Base-by-base conservation (phyloP, 1,139 yeast genomes). In the Hansenula sp. region DNA sequence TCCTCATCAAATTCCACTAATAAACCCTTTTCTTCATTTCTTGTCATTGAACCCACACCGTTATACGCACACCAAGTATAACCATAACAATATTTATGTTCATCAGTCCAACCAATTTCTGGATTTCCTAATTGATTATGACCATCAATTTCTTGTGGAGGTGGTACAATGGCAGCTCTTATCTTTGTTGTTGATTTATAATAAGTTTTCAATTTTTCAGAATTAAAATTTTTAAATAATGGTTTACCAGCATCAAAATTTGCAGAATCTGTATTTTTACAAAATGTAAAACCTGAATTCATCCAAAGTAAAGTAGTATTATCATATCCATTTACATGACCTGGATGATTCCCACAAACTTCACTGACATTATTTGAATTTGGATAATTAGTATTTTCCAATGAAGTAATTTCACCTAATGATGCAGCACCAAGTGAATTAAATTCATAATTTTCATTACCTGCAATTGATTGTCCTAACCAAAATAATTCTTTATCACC, bases 21-120 rank as follows among this genome's bases (percentile, higher is more conserved):
- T 45, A 42, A 25, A 4, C 60, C 61, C 6, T 25, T 31, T 31
- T 42, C 42, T 16, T 17, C 13, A 4, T 25, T 12, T 12, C 34
- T 44, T 17, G 33, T n/a, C 26, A 22, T 21, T 10, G 68, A 62
- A 8, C 73, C 73, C 16, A 77, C 61, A 13, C 57, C 48, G 47
- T 71, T 72, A 51, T 75, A 77, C 0, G 82, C 84, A 62, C 85
- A 79, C 66, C 81, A 79, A 35, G 73, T 61, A 53, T 79, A 79
- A 7, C 73, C 71, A 18, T 65, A 57, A 57, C 86, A 79, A 36
- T 70, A 65, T 1, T 66, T 60, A 65, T 71, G 60, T 69, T 75
- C 37, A 68, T 68, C 52, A 16, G 42, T 46, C 86, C 86, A 79
- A 2, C 83, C 82, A 43, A 70, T 64, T 30, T 66, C 70, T 1